Conservation (phyloP, 2,329 filamentous ascomycete species). For the Alternaria longipes region DNA sequence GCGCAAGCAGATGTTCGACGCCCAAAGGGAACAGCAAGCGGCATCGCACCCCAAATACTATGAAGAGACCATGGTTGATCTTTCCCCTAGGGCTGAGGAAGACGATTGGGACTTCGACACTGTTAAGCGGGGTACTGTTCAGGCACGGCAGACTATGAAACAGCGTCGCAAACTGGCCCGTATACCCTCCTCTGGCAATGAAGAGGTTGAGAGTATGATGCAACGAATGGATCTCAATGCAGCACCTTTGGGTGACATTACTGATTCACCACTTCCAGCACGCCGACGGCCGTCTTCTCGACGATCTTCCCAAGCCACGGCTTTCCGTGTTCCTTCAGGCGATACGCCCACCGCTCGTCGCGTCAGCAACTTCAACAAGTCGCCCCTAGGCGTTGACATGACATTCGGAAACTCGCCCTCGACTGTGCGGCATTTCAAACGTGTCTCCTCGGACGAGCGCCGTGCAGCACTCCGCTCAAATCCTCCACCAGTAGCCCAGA, state of each 20-base stretch:
- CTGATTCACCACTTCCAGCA: constrained; percentile 48
- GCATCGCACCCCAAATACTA: constrained; percentile 81
- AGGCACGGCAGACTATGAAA: constrained; percentile 59
- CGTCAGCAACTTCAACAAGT: constrained; percentile 62
- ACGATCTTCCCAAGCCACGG: constrained; percentile 52
- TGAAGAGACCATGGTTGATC: constrained; percentile 84
- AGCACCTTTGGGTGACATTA: constrained; percentile 52
- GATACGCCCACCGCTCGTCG: constrained; percentile 56
- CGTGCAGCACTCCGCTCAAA: constrained; percentile 45
- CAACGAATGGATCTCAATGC: constrained; percentile 56
- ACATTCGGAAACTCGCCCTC: constrained; percentile 94
- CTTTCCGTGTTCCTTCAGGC: constrained; percentile 46
- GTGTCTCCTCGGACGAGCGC: constrained; percentile 74
- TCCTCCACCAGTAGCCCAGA: constrained; percentile 26
- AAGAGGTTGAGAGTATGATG: constrained; percentile 48
- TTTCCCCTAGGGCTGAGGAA: constrained; percentile 72
- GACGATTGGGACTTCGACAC: constrained; percentile 98
- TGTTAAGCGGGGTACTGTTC: constrained; percentile 75
- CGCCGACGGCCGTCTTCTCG: constrained; percentile 44
- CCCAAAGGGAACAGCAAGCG: constrained; percentile 66
- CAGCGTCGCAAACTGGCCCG: constrained; percentile 57
- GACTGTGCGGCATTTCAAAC: constrained; percentile 88
- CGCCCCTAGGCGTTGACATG: constrained; percentile 86
- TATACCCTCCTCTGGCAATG: constrained; percentile 53
- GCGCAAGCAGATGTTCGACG: constrained; percentile 83